Evolutionary conservation across 768 basidiomycete species (phyloP).

Genomic region (Kwoniella dendrophila): DNA sequence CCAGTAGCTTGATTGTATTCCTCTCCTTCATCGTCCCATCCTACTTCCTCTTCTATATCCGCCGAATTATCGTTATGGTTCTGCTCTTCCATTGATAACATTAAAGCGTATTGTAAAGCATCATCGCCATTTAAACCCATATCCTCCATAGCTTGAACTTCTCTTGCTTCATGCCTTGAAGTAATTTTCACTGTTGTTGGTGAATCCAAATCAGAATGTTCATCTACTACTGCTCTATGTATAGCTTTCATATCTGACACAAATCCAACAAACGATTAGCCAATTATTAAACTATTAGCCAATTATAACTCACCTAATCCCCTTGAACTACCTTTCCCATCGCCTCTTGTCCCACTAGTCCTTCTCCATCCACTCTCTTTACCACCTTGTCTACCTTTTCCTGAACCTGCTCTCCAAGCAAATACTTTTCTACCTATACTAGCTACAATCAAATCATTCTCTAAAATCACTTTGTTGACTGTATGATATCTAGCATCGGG

Average conservation of each 20-base stretch:
- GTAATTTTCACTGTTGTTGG: neutral
- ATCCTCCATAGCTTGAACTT: slow-evolving; percentile 41
- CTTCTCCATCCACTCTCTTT: slow-evolving; percentile 34
- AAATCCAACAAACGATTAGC: neutral
- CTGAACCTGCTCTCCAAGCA: slow-evolving; percentile 49
- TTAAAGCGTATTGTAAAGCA: slow-evolving; percentile 52
- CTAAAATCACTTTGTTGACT: slow-evolving; percentile 49
- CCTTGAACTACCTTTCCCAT: slow-evolving; percentile 24
- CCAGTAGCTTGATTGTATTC: neutral
- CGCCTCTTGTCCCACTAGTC: slow-evolving; percentile 27
- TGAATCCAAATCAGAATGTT: slow-evolving; percentile 29
- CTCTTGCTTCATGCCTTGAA: slow-evolving; percentile 24
- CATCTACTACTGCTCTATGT: slow-evolving; percentile 38
- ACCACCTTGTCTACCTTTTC: slow-evolving; percentile 35
- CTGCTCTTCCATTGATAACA: slow-evolving; percentile 48
- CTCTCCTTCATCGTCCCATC: slow-evolving; percentile 13
- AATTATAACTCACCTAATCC: slow-evolving; percentile 21
- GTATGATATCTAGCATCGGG: slow-evolving; percentile 35
- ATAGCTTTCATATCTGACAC: slow-evolving; percentile 39
- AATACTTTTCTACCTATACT: slow-evolving; percentile 45
- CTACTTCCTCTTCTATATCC: neutral
- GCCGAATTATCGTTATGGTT: neutral
- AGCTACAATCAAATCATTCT: slow-evolving; percentile 52
- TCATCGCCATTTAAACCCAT: slow-evolving; percentile 50
- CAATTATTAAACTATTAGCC: neutral